Evolutionary conservation across 176 grass and related monocot species (phyloP), one percentile per base, ranked within the genome.

Genomic region (Oryza coarctata): DNA sequence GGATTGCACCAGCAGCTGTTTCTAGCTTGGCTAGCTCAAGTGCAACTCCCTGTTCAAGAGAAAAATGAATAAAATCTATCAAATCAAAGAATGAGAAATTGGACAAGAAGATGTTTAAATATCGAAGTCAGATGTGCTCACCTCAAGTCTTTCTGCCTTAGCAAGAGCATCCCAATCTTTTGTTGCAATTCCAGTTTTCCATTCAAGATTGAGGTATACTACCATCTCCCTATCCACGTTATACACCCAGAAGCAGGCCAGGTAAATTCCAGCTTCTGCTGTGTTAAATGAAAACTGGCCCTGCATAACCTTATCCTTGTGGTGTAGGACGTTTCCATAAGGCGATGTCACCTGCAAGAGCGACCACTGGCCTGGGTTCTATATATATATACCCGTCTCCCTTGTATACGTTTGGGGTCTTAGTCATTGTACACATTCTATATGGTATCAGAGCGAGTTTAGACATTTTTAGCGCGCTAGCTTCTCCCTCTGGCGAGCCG

Each of bases 21-120:
- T 89, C 87, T 55, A 88, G 68, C 66, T 92, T 94, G 47, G 78
- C 63, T 29, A 94, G 78, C 83, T 92, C 85, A 12, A 94, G 89
- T 41, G 77, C 57, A 26, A 92, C 84, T 65, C 89, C 92, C 89
- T 94, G 68, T 57, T 26, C 33, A 85, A 13, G n/a, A 25, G 15
- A 15, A 30, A 14, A 12, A 26, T 10, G 18, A 27, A 26, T 12
- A 79, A 20, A 3, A 77, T 75, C n/a, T 12, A 2, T 9, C 22
- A 47, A 65, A 64, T 40, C 3, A 73, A 62, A 38, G 1, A 52
- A 8, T 68, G 26, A 2, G 2, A 25, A 82, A 72, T 82, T 26
- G 63, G 23, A 73, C 29, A 20, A 27, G 38, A 1, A 83, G 75
- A 28, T 22, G 10, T 9, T 22, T 15, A 22, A 40, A 63, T 52